These are phyloP conservation scores for Colletotrichum sansevieriae DNA, from an alignment of 2,329 filamentous ascomycete species.

Conservation along the genomic window DNA sequence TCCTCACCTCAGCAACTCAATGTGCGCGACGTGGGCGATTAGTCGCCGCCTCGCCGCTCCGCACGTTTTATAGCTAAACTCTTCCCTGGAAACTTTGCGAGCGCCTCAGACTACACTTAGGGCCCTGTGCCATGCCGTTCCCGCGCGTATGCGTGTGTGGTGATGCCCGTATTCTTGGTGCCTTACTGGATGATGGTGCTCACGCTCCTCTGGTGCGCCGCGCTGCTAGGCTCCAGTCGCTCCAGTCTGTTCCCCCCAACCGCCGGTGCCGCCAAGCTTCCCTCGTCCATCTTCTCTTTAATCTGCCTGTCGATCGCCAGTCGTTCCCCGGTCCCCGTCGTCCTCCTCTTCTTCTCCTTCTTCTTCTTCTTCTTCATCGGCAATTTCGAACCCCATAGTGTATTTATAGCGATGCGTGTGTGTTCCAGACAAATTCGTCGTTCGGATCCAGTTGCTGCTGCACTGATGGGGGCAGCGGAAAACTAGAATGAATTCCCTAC, in stretches of 20 bases:
- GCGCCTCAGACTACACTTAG: conserved; percentile 18
- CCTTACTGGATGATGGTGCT: conserved; percentile 3
- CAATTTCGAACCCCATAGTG: conserved; percentile 13
- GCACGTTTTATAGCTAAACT: conserved; percentile 38
- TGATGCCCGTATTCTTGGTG: conserved; percentile 2
- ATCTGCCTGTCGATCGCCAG: conserved; percentile 21
- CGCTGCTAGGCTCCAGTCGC: conserved; percentile 4
- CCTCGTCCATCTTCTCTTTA: conserved; percentile 25
- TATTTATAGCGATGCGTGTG: conserved; percentile 12
- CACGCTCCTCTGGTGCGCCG: neutral
- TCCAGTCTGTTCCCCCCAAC: conserved; percentile 21
- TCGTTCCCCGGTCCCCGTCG: conserved; percentile 3
- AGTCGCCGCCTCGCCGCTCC: conserved; percentile 33
- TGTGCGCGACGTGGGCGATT: conserved; percentile 11
- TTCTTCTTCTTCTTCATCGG: conserved; percentile 3
- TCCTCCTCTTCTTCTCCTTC: conserved; percentile 8
- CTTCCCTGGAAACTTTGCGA: conserved; percentile 40
- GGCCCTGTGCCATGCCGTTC: conserved; percentile 25
- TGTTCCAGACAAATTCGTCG: conserved; percentile 38
- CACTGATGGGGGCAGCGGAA: conserved; percentile 21
- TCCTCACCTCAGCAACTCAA: conserved; percentile 41
- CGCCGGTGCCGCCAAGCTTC: conserved; percentile 22
- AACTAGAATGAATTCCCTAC: conserved; percentile 25
- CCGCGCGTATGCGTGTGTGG: conserved; percentile 19
- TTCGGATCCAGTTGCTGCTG: conserved; percentile 26